Evolutionary conservation across 257 asterid genomes (phyloP).

Genomic region (Fraxinus pennsylvanica): DNA sequence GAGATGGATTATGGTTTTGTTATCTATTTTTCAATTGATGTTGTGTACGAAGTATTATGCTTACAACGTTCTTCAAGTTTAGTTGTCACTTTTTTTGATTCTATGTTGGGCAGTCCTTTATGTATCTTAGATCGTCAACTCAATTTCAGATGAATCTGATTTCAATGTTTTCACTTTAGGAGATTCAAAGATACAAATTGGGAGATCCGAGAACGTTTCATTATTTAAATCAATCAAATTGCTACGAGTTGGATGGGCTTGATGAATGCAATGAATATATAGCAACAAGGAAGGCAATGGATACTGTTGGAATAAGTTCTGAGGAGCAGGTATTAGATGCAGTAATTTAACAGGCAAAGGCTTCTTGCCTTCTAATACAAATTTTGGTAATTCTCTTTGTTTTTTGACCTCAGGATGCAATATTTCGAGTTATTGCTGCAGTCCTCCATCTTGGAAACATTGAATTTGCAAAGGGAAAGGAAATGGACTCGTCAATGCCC

Average conservation of each 20-base stretch:
- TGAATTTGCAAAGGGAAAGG: slow-evolving; percentile 87
- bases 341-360: slow-evolving; percentile 18
- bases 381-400: slow-evolving; percentile 18
- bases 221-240: slow-evolving; percentile 88
- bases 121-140: not conserved
- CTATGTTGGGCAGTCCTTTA: not conserved
- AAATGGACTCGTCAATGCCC: slow-evolving; percentile 88
- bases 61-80: not conserved
- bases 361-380: not conserved
- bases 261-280: slow-evolving; percentile 85
- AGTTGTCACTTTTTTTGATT: not conserved
- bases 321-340: slow-evolving; percentile 77
- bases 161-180: slow-evolving; percentile 49
- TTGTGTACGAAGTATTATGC: not conserved
- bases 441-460: slow-evolving; percentile 96
- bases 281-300: slow-evolving; percentile 95
- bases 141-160: slow-evolving; percentile 19
- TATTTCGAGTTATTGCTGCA: slow-evolving; percentile 95
- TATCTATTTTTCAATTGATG: not conserved
- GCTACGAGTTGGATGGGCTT: slow-evolving; percentile 76
- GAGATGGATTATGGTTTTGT: not conserved
- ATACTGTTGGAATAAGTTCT: slow-evolving; percentile 86
- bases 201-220: slow-evolving; percentile 89
- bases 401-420: slow-evolving; percentile 67
- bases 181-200: slow-evolving; percentile 66